Conservation (phyloP, 805 yeast genomes). For the Ogataea minuta region DNA sequence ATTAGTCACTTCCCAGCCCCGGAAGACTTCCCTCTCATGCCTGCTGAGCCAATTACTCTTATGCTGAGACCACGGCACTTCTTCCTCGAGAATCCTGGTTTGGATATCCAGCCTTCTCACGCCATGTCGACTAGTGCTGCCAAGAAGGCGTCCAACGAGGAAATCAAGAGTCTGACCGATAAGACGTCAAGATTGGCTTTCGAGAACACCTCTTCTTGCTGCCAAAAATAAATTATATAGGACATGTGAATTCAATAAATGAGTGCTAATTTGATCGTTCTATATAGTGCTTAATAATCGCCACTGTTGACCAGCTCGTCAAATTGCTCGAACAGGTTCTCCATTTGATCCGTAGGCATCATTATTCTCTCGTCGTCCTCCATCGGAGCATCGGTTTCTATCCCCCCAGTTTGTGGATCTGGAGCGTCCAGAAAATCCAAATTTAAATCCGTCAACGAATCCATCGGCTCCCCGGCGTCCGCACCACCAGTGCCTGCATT, state of each 20-base stretch:
- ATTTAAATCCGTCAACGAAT: constrained; percentile 27
- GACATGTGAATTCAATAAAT: constrained; percentile 1
- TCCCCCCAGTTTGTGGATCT: constrained; percentile 6
- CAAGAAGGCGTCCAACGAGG: constrained; percentile 35
- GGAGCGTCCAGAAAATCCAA: constrained; percentile 26
- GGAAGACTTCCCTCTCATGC: constrained; percentile 89
- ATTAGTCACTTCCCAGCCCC: constrained; percentile 86
- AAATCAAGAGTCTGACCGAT: constrained; percentile 45
- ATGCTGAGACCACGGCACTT: constrained; percentile 77
- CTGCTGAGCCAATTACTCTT: constrained; percentile 76
- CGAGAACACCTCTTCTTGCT: constrained; percentile 31
- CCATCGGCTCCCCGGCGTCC: constrained; percentile 7
- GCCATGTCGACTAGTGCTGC: constrained; percentile 48
- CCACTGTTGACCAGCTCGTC: constrained; percentile 31
- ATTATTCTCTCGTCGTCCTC: constrained; percentile 14
- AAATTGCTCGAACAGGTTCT: constrained; percentile 32
- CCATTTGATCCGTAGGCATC: constrained; percentile 34
- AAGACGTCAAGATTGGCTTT: constrained; percentile 53
- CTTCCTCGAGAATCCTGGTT: constrained; percentile 73
- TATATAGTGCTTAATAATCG: constrained; percentile 1
- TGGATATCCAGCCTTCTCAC: constrained; percentile 70
- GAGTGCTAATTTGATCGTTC: not conserved
- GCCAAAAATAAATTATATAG: constrained; percentile 14
- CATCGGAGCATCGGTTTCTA: constrained; percentile 1
- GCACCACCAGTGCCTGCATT: constrained; percentile 1